Base-by-base conservation (phyloP, 108 stramenopile genomes). In the Fragilaria radians region DNA sequence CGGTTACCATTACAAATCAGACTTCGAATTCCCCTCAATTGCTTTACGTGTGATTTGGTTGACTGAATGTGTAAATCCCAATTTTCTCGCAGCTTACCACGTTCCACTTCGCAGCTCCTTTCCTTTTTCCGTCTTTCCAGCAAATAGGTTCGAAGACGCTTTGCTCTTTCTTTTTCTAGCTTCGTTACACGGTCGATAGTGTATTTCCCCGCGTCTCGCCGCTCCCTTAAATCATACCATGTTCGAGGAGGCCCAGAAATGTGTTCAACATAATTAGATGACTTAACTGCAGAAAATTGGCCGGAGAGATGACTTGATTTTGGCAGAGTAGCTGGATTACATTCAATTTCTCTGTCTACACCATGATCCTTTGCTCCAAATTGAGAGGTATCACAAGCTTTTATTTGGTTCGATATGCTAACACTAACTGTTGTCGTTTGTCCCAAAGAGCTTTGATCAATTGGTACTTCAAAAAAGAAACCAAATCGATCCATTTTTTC, bases 401-500 rank as follows among this genome's bases (percentile, higher is more conserved):
- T n/a, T n/a, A n/a, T n/a, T n/a, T n/a, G n/a, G n/a, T n/a, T n/a
- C n/a, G n/a, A n/a, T n/a, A n/a, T n/a, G n/a, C n/a, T n/a, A n/a
- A n/a, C n/a, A n/a, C n/a, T n/a, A n/a, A n/a, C n/a, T n/a, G n/a
- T n/a, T n/a, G n/a, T n/a, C n/a, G n/a, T n/a, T n/a, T n/a, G n/a
- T n/a, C n/a, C n/a, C n/a, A n/a, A n/a, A n/a, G n/a, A n/a, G n/a
- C n/a, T n/a, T n/a, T n/a, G n/a, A 14, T 42, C 36, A 11, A 11
- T 7, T 42, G 36, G 36, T 14, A 42, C 11, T 14, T 75, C 82
- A 4, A 70, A 68, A 61, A 91, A 91, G 57, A 77, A 88, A 34
- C 72, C 69, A 54, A 77, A 91, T 24, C 65, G 61, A 70, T 91
- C 89, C 50, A 74, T 45, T 67, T 88, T 91, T 62, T 91, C 78